Conservation (phyloP, 129 eudicot genomes). For the Kitagawia praeruptora region DNA sequence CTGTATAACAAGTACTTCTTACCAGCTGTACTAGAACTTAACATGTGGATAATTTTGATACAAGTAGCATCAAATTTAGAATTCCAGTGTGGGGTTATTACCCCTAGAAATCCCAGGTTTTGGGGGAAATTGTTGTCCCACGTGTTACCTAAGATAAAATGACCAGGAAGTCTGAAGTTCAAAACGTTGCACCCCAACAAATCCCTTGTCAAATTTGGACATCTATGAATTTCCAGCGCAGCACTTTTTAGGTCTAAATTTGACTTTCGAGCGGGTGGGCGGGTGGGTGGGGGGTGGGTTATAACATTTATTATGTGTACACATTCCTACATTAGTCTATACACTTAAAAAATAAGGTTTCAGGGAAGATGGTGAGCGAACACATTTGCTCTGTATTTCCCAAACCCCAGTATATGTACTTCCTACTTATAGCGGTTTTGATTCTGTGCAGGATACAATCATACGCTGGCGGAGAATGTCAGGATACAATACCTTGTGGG, state of each 20-base stretch:
- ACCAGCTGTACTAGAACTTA: neutral
- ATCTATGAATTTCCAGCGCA: neutral
- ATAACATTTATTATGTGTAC: neutral
- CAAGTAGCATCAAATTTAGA: neutral
- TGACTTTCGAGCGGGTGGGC: too few species aligned
- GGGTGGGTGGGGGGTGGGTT: neutral
- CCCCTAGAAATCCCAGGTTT: neutral
- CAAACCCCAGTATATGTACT: neutral
- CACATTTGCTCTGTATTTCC: neutral
- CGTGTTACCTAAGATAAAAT: neutral
- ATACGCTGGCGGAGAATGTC: constrained; percentile 98
- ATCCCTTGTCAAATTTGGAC: neutral
- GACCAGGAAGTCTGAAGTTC: neutral
- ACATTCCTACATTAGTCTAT: neutral
- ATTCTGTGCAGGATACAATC: constrained; percentile 59
- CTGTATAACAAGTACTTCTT: neutral
- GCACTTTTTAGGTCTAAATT: neutral
- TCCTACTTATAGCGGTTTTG: constrained; percentile 1
- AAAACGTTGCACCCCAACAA: neutral
- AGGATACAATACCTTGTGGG: constrained; percentile 91
- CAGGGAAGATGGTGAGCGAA: neutral
- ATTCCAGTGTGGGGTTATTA: neutral
- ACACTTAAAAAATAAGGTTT: neutral
- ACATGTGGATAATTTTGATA: neutral
- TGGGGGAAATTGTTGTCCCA: neutral